Evolutionary conservation across 768 basidiomycete species (phyloP).

Genomic region (Auriculariales sp.): DNA sequence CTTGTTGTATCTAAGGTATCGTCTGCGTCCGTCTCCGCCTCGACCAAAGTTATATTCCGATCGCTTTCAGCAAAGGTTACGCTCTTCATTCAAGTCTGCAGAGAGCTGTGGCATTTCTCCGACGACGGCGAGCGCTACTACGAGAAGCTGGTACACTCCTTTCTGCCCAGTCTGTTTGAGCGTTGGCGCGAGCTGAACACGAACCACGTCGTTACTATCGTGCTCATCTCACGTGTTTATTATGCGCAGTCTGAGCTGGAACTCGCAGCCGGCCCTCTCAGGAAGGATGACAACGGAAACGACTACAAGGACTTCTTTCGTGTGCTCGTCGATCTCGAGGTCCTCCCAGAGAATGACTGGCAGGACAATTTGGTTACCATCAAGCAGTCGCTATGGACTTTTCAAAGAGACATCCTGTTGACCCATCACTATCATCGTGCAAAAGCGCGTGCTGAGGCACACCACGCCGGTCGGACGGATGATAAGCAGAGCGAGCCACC

Average conservation of each 20-base stretch:
- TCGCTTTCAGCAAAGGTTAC: slow-evolving; percentile 85
- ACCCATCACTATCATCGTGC: slow-evolving; percentile 80
- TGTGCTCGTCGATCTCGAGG: slow-evolving; percentile 85
- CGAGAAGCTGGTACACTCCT: slow-evolving; percentile 96
- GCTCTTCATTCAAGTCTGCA: slow-evolving; percentile 91
- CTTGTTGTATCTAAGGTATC: slow-evolving; percentile 43
- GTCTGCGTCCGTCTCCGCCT: slow-evolving; percentile 62
- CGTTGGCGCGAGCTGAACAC: slow-evolving; percentile 76
- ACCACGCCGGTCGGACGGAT: slow-evolving; percentile 15
- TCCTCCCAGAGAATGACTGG: slow-evolving; percentile 58
- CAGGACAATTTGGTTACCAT: slow-evolving; percentile 71
- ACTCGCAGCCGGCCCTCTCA: slow-evolving; percentile 72
- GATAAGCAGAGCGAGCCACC: slow-evolving; percentile 23
- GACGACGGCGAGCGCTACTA: slow-evolving; percentile 92
- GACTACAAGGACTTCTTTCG: slow-evolving; percentile 92
- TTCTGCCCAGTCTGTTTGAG: slow-evolving; percentile 76
- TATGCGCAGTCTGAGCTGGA: slow-evolving; percentile 71
- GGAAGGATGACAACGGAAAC: slow-evolving; percentile 53
- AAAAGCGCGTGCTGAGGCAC: slow-evolving; percentile 3
- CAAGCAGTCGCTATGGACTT: slow-evolving; percentile 81
- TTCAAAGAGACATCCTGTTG: slow-evolving; percentile 81
- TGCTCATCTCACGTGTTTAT: slow-evolving; percentile 83
- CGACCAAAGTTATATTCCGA: slow-evolving; percentile 81
- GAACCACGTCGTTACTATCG: slow-evolving; percentile 88
- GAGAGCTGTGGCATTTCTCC: slow-evolving; percentile 92